Conservation (phyloP, 2,329 filamentous ascomycete species). For the Hypoxylon sp. region DNA sequence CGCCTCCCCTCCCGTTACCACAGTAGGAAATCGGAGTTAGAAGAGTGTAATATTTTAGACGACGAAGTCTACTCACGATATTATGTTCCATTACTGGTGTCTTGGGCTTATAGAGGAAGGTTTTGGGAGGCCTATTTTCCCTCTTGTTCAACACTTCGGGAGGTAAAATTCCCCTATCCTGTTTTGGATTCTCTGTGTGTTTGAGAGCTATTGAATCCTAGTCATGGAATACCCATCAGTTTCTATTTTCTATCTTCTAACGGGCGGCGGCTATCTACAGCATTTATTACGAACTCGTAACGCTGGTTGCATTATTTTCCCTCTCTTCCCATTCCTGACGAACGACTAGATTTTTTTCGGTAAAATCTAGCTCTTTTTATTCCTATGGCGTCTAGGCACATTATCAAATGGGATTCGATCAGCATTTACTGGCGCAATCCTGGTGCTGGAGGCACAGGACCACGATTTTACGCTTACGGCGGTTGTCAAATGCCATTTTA, state of each 20-base stretch:
- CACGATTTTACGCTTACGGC: constrained; percentile 41
- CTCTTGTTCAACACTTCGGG: constrained; percentile 16
- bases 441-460: constrained; percentile 40
- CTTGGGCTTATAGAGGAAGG: constrained; percentile 35
- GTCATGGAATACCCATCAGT: constrained; percentile 44
- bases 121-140: constrained; percentile 29
- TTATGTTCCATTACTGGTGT: constrained; percentile 27
- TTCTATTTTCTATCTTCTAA: constrained; percentile 35
- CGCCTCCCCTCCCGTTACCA: constrained; percentile 48
- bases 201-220: constrained; percentile 33
- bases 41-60: constrained; percentile 35
- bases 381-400: constrained; percentile 34
- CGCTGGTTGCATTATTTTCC: constrained; percentile 18
- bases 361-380: constrained; percentile 21
- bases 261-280: constrained; percentile 42
- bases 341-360: constrained; percentile 22
- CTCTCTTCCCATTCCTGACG: constrained; percentile 2
- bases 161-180: constrained; percentile 7
- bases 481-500: constrained; percentile 39
- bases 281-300: constrained; percentile 18
- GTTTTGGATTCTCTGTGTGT: constrained; percentile 36
- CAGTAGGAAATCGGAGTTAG: constrained; percentile 51
- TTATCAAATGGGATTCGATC: constrained; percentile 27
- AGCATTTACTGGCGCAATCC: constrained; percentile 47
- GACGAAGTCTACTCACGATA: constrained; percentile 30